Evolutionary conservation across 225 moss, liverwort and hornwort species (phyloP), one percentile per base, ranked within the genome.

Genomic region (Sphagnum contortum): DNA sequence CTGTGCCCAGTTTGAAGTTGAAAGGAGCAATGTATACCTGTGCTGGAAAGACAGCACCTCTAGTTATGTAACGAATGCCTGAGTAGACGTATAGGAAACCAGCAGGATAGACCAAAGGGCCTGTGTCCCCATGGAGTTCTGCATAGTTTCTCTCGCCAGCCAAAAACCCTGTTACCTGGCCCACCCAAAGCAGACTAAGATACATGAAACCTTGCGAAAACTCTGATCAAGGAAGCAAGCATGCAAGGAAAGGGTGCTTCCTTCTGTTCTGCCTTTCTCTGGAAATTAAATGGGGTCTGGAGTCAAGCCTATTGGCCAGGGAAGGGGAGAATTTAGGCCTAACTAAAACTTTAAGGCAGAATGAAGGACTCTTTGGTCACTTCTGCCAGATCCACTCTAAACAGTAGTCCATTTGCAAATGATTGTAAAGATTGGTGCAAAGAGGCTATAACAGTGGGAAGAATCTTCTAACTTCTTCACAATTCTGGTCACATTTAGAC

Each of bases 71-170:
- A 66, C 84, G 85, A 70, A 98, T 93, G 46, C 81, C 86, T 50
- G 98, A 82, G 80, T 93, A 98, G 2, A 98, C 71, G 63, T 98
- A 98, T 60, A 98, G 75, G 76, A 98, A 98, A 48, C 98, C 93
- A 12, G 92, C 93, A 57, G 98, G 98, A 69, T 98, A 98, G 60
- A 98, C 98, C 71, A 98, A 76, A 6, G 98, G 98, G 47, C 98
- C 98, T 60, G 98, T 98, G 81, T 98, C 98, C 64, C 98, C 98
- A 72, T 84, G 72, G 61, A 98, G 79, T 63, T 89, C 82, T 49
- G 80, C 83, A 74, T 98, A 98, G 55, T 98, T 91, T 81, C 98
- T 83, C 77, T 98, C 91, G 45, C 98, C 98, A 49, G 73, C 81
- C 61, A 89, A 74, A 69, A 98, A 98, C 44, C 90, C 90, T 91